phyloP scores from a whole-genome alignment of 768 basidiomycete genomes.

The Amanita rubescens region DNA sequence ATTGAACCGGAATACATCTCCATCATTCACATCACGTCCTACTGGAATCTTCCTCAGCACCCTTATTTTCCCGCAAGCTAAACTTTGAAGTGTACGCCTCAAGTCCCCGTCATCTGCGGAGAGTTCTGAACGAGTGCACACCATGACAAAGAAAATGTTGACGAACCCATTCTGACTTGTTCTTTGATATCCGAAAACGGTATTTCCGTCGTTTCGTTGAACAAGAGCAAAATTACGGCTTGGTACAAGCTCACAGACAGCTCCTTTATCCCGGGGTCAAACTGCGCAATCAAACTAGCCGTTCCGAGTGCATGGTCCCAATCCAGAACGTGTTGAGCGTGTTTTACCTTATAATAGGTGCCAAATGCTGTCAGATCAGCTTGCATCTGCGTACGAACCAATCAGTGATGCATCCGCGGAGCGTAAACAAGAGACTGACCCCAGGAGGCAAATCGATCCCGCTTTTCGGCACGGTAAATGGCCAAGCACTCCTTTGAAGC shows the following conservation, averaged over 20 bases:
- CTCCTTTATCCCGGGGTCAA: slow-evolving; percentile 70
- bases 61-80: slow-evolving; percentile 86
- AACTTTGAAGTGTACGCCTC: slow-evolving; percentile 80
- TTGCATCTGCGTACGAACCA: slow-evolving; percentile 52
- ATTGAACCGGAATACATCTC: slow-evolving; percentile 79
- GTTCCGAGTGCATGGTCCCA: slow-evolving; percentile 90
- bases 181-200: slow-evolving; percentile 61
- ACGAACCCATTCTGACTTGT: slow-evolving; percentile 66
- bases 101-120: slow-evolving; percentile 62
- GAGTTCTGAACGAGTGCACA: not conserved
- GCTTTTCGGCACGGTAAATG: slow-evolving; percentile 50
- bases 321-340: slow-evolving; percentile 66
- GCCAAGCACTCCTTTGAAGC: slow-evolving; percentile 87
- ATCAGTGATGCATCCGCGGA: not conserved
- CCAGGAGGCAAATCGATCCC: slow-evolving; percentile 45
- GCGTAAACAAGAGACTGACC: slow-evolving; percentile 23
- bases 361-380: slow-evolving; percentile 54
- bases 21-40: slow-evolving; percentile 70
- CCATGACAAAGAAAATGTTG: too few relatives aligned
- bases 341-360: slow-evolving; percentile 70
- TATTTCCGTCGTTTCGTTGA: slow-evolving; percentile 62
- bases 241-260: slow-evolving; percentile 89
- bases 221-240: slow-evolving; percentile 76
- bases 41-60: slow-evolving; percentile 76
- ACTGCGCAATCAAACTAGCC: slow-evolving; percentile 64